phyloP scores from a whole-genome alignment of 768 basidiomycete species.

The Boletus vermiculosoides region DNA sequence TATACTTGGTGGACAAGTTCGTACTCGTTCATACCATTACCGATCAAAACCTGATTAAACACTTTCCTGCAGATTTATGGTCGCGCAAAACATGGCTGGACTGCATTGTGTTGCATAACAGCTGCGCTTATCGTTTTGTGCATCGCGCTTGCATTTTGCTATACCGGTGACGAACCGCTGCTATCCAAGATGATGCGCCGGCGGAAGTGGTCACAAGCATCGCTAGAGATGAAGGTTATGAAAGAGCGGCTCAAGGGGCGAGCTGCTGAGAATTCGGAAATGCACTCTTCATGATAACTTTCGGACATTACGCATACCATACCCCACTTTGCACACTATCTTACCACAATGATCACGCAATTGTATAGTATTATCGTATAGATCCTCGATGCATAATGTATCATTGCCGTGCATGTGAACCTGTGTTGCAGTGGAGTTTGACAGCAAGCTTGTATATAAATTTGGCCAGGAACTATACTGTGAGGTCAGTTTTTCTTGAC shows the following conservation, averaged over 20 bases:
- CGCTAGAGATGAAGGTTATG: conserved; percentile 8
- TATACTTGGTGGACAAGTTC: conserved; percentile 64
- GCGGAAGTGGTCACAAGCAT: conserved; percentile 11
- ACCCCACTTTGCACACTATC: background rate
- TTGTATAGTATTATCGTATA: conserved; percentile 19
- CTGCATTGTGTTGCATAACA: conserved; percentile 51
- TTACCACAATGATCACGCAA: background rate
- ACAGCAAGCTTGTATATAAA: background rate
- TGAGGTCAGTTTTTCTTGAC: background rate
- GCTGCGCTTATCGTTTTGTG: conserved; percentile 41
- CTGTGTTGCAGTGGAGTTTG: background rate
- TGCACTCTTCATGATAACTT: conserved; percentile 3
- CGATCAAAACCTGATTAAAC: background rate
- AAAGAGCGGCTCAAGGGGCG: conserved; percentile 6
- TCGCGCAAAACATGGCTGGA: conserved; percentile 56
- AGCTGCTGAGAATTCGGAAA: background rate
- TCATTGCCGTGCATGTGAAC: background rate
- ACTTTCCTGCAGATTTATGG: conserved; percentile 52
- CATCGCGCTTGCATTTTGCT: conserved; percentile 42
- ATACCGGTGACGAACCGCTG: conserved; percentile 49
- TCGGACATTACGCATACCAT: conserved; percentile 5
- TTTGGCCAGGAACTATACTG: background rate
- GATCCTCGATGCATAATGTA: conserved; percentile 8
- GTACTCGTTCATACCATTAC: conserved; percentile 7
- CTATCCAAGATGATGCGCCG: conserved; percentile 28